phyloP scores from a whole-genome alignment of 768 basidiomycete genomes.

The Thelephora ganbajun region DNA sequence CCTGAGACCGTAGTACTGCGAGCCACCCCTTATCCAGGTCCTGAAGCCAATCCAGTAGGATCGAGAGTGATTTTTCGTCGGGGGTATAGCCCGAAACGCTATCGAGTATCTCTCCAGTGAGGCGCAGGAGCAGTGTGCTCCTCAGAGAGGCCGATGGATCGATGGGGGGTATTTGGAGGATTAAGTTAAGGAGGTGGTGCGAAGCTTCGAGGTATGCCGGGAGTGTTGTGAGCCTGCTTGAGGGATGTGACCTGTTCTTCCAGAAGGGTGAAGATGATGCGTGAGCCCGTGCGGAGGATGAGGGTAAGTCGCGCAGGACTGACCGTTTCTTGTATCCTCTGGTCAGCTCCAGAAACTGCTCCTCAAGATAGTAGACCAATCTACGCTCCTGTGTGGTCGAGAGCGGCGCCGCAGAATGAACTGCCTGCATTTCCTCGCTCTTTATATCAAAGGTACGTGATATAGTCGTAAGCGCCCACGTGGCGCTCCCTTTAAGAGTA shows the following conservation, averaged over 20 bases:
- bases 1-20: conserved; percentile 44
- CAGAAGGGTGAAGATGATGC: background rate
- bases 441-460: too few species aligned
- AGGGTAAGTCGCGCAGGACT: conserved; percentile 11
- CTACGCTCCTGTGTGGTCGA: conserved; percentile 40
- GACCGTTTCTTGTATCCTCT: conserved; percentile 67
- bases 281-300: conserved; percentile 1
- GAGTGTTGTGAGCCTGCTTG: conserved; percentile 43
- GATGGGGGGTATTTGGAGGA: conserved; percentile 64
- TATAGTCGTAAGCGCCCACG: too few species aligned
- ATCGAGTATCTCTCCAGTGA: conserved; percentile 53
- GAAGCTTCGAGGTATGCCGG: conserved; percentile 43
- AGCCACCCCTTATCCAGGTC: conserved; percentile 69
- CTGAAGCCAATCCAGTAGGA: conserved; percentile 52
- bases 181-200: conserved; percentile 40
- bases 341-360: conserved; percentile 48
- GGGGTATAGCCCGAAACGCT: conserved; percentile 50
- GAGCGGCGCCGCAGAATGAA: background rate
- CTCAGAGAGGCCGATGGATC: conserved; percentile 58
- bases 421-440: too few species aligned
- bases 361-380: conserved; percentile 51
- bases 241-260: conserved; percentile 33
- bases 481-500: too few species aligned
- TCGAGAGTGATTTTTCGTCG: conserved; percentile 26
- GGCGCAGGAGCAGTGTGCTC: conserved; percentile 50